Evolutionary conservation across 1,284 basidiomycete species (phyloP), one percentile per base, ranked within the genome.

Genomic region (Spongiforma sp.): DNA sequence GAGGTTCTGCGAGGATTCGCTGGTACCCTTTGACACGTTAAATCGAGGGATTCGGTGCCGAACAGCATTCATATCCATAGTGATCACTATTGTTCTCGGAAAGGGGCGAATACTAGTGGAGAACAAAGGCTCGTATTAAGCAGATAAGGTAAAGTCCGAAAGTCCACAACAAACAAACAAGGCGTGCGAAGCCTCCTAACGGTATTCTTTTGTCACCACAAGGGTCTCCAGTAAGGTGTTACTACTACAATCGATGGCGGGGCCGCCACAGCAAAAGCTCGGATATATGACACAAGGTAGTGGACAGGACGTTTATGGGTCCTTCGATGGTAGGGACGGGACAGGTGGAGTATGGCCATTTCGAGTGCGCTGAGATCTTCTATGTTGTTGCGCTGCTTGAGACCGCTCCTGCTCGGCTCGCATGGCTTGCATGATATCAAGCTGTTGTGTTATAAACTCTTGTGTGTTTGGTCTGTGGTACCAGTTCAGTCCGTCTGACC

Each of bases 391-490:
- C 17, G 79, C 78, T 63, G 88, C 85, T 70, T 86, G 85, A 36
- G 85, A 83, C 24, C 86, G 84, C 65, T 86, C 90, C 67, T 90
- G 89, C 73, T 94, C 91, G 2, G 86, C 88, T 71, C 91, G 90
- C 83, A 93, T 87, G 36, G 86, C 84, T 34, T 83, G 81, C 82
- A 91, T 88, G 50, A 93, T 92, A 69, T 91, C 87, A 69, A 95
- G 79, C 69, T 97, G 95, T 73, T 96, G 94, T 1, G 91, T 86
- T 68, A 98, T 90, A 76, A 98, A 98, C 64, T 97, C 95, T 39
- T 88, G 87, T 11, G 95, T 96, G 34, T 89, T 88, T 21, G 89
- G 83, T 71, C 94, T 55, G 63, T 50, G 30, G 24, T n/a, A 21
- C 8, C 6, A 26, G 32, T 46, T 65, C 34, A 68, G 61, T 52